Evolutionary conservation across 768 basidiomycete species (phyloP), one percentile per base, ranked within the genome.

Genomic region (Clitopilus hobsonii): DNA sequence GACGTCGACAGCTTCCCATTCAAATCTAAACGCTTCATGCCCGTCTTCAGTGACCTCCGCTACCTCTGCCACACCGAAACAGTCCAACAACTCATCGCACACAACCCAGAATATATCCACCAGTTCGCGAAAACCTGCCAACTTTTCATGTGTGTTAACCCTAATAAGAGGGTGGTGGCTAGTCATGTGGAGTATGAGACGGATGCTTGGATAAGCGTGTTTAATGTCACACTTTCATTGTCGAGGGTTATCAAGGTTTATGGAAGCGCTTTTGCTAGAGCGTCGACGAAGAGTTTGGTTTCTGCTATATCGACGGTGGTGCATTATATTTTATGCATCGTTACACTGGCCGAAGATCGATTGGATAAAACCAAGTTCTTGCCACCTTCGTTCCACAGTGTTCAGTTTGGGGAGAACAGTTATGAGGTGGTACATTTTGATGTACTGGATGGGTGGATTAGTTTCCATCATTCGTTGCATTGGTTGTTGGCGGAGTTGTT

Each of bases 181-280:
- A 87, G 75, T 51, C 97, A 98, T 61, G 84, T 99, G 62, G 96
- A 98, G 69, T 99, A 91, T 72, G 97, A 99, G 73, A 89, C 89
- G 26, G 97, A 99, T 60, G 88, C 89, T 18, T 97, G 95, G 96
- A 92, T 97, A 58, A 91, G 88, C 62, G 92, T 97, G 13, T 98
- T 98, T 71, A 94, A 95, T 61, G 89, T 98, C 22, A 94, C 94
- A 5, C 81, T 96, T 8, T 94, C 92, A 28, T 72, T 99, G 23
- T 89, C 90, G 5, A 85, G 93, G 41, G 84, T 93, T 36, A 91
- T 92, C 74, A 91, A 93, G 65, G 87, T 88, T 1, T 91, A 93
- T 57, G 95, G 94, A 5, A 90, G 91, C 60, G 88, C 90, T 0
- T 96, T 88, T 65, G 70, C 78, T n/a, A 74, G 74, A 49, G 77